phyloP scores from a whole-genome alignment of 257 asterid species.

The Handroanthus guayacan region DNA sequence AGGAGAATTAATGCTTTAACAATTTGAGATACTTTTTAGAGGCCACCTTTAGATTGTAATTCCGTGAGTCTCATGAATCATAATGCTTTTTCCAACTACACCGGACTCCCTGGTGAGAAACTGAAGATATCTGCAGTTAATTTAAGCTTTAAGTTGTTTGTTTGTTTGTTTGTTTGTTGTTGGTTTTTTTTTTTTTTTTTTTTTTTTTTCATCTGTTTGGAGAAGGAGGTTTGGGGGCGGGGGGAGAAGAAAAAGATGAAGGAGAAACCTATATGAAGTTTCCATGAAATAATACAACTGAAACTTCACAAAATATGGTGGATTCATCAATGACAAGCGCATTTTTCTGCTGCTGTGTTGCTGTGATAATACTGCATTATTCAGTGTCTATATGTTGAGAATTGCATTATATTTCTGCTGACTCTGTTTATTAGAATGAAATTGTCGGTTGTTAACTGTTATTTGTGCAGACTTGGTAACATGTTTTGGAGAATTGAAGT shows the following conservation, averaged over 20 bases:
- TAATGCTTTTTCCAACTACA: slow-evolving; percentile 6
- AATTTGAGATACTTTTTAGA: slow-evolving; percentile 17
- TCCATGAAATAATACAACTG: slow-evolving; percentile 13
- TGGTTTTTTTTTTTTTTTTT: too few relatives aligned
- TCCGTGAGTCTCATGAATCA: slow-evolving; percentile 17
- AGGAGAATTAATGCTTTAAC: slow-evolving; percentile 8
- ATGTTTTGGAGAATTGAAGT: slow-evolving; percentile 14
- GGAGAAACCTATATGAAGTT: slow-evolving; percentile 12
- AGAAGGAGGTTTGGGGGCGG: too few relatives aligned
- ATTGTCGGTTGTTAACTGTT: slow-evolving; percentile 12
- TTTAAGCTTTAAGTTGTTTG: slow-evolving; percentile 1
- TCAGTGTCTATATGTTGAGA: neutral
- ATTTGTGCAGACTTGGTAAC: neutral
- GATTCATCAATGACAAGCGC: neutral
- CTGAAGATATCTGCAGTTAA: slow-evolving; percentile 5
- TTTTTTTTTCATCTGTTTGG: too few relatives aligned
- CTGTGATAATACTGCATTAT: neutral
- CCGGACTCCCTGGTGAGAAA: neutral
- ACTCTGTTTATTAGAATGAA: slow-evolving; percentile 26
- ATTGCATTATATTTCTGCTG: slow-evolving; percentile 24
- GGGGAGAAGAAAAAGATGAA: too few relatives aligned
- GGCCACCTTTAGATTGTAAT: slow-evolving; percentile 18
- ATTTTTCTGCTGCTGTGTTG: neutral
- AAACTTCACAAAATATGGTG: slow-evolving; percentile 9
- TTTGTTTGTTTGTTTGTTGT: too few relatives aligned